These are phyloP conservation scores for Eucalyptus polyanthemos DNA, from an alignment of 345 rosid genomes.

Conservation along the genomic window DNA sequence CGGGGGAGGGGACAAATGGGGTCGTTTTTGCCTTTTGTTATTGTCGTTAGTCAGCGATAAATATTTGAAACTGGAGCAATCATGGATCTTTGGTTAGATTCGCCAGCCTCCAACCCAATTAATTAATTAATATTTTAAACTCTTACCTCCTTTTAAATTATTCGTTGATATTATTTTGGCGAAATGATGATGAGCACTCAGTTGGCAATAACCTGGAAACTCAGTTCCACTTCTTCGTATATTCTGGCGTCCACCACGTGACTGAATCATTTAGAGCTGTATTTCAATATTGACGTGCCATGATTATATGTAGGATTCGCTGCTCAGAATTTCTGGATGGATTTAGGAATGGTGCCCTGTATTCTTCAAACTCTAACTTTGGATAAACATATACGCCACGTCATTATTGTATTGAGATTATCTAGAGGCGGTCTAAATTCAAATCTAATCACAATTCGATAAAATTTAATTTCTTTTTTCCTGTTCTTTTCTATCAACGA, in stretches of 20 bases:
- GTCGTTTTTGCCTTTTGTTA: neutral
- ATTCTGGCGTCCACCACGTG: neutral
- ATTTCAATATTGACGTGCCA: neutral
- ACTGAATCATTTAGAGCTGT: neutral
- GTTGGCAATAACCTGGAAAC: neutral
- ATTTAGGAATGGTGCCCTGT: neutral
- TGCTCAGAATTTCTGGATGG: neutral
- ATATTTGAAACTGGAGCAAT: neutral
- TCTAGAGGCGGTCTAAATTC: neutral
- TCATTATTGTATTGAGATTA: neutral
- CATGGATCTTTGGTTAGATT: neutral
- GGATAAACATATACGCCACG: neutral
- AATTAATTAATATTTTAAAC: neutral
- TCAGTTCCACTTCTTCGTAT: neutral
- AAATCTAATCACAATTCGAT: neutral
- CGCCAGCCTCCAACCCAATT: neutral
- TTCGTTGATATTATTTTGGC: neutral
- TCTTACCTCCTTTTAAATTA: neutral
- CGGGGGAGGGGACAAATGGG: neutral
- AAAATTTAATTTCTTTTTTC: too few species aligned
- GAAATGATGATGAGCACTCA: neutral
- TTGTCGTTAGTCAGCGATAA: neutral
- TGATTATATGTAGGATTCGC: neutral
- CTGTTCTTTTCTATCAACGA: neutral
- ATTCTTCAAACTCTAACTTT: neutral